phyloP scores from a whole-genome alignment of 2,329 filamentous ascomycete species.

The Epichloe elymi region DNA sequence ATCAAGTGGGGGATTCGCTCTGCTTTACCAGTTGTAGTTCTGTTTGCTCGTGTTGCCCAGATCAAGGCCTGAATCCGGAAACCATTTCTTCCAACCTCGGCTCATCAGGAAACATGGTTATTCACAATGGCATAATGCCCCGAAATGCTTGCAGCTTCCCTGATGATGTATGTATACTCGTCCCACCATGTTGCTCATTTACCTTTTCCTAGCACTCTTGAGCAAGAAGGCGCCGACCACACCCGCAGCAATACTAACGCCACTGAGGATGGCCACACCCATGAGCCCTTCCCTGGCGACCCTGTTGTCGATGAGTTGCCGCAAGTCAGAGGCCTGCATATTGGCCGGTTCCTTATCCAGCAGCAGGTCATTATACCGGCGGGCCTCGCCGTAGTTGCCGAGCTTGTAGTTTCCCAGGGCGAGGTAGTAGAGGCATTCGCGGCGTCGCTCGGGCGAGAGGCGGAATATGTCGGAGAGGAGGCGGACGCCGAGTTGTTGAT shows the following conservation, averaged over 20 bases:
- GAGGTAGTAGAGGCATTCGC: constrained; percentile 97
- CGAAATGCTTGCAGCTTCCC: not conserved
- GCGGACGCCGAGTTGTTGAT: constrained; percentile 90
- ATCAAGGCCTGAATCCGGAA: not conserved
- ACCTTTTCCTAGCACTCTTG: constrained; percentile 55
- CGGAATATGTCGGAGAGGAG: constrained; percentile 96
- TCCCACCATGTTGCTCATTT: constrained; percentile 3
- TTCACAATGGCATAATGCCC: too few species aligned
- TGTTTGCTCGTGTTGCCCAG: not conserved
- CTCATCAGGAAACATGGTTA: too few species aligned
- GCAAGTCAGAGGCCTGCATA: constrained; percentile 77
- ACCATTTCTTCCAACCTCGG: not conserved
- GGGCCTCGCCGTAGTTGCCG: constrained; percentile 89
- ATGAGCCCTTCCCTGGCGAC: constrained; percentile 88
- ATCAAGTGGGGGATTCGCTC: not conserved
- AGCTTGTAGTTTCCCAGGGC: constrained; percentile 97
- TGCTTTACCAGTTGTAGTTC: not conserved
- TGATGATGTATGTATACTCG: too few species aligned
- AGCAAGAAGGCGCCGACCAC: constrained; percentile 81
- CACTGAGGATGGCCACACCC: constrained; percentile 89
- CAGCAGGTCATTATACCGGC: constrained; percentile 86
- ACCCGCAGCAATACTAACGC: constrained; percentile 84
- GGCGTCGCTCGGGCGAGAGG: constrained; percentile 76
- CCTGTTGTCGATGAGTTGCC: constrained; percentile 84
- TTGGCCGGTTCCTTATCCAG: constrained; percentile 86